Conservation (phyloP, 805 yeast genomes). For the Ascoidea rubescens region DNA sequence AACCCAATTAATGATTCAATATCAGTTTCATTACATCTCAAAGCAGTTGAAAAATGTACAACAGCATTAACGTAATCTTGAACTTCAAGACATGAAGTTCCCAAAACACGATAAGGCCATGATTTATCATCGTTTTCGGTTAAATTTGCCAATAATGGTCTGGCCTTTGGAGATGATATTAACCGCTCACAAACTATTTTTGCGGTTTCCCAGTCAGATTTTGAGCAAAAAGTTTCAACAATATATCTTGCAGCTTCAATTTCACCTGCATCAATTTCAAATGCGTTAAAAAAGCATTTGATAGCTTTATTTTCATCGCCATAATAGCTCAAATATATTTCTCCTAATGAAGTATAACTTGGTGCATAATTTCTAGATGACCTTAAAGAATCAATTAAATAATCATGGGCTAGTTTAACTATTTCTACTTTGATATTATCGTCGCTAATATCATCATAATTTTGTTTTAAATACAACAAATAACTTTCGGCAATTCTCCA, state of each 20-base stretch:
- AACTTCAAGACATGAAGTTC: conserved; percentile 57
- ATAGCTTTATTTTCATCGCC: conserved; percentile 56
- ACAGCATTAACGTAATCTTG: conserved; percentile 71
- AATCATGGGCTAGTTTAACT: conserved; percentile 31
- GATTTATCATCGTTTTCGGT: conserved; percentile 20
- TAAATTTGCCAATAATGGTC: conserved; percentile 27
- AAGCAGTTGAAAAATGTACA: conserved; percentile 77
- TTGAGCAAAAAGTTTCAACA: conserved; percentile 52
- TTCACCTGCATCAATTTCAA: conserved; percentile 74
- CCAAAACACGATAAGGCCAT: conserved; percentile 89
- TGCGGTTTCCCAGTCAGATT: conserved; percentile 75
- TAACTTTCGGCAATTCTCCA: conserved; percentile 70
- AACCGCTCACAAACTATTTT: conserved; percentile 58
- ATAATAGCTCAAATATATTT: conserved; percentile 45
- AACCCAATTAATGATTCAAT: conserved; percentile 81
- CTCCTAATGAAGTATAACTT: conserved; percentile 71
- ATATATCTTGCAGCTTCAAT: conserved; percentile 59
- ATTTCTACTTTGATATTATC: conserved; percentile 18
- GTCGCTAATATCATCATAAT: conserved; percentile 13
- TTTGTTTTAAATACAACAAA: conserved; percentile 21
- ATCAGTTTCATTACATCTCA: conserved; percentile 55
- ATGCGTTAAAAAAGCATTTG: conserved; percentile 80
- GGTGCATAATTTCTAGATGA: conserved; percentile 56
- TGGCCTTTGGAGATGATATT: conserved; percentile 47
- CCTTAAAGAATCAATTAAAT: conserved; percentile 48